Evolutionary conservation across 306 rosid genomes (phyloP).

Genomic region (Myrica gale): DNA sequence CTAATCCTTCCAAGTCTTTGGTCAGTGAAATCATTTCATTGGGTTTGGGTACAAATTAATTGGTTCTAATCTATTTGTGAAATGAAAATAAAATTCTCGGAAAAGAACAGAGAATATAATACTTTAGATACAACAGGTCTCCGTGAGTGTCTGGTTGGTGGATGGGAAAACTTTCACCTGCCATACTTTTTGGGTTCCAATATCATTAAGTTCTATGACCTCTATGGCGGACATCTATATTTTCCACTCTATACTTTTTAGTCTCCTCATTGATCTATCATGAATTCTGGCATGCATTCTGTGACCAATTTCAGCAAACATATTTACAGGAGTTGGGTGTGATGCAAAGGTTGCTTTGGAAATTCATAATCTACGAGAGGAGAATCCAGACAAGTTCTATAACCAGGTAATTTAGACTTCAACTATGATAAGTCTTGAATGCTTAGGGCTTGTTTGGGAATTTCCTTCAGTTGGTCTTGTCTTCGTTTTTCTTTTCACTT

Average conservation of each 20-base stretch:
- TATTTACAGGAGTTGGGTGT: constrained; percentile 82
- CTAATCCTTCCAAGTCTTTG: not conserved
- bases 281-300: constrained; percentile 16
- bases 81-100: not conserved
- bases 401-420: constrained; percentile 67
- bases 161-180: not conserved
- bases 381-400: constrained; percentile 95
- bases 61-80: not conserved
- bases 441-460: not conserved
- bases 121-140: not conserved
- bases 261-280: constrained; percentile 10
- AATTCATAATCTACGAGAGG: constrained; percentile 96
- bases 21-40: not conserved
- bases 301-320: constrained; percentile 29
- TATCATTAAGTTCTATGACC: not conserved
- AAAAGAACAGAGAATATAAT: not conserved
- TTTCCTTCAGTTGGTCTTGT: too few relatives aligned
- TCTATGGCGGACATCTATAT: not conserved
- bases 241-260: not conserved
- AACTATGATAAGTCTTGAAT: constrained; percentile 17
- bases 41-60: not conserved
- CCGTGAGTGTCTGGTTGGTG: not conserved
- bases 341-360: constrained; percentile 99
- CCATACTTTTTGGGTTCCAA: not conserved
- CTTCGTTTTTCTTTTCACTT: too few relatives aligned